These are phyloP conservation scores for Leavenworthia alabamica DNA, from an alignment of 345 rosid genomes.

Conservation along the genomic window DNA sequence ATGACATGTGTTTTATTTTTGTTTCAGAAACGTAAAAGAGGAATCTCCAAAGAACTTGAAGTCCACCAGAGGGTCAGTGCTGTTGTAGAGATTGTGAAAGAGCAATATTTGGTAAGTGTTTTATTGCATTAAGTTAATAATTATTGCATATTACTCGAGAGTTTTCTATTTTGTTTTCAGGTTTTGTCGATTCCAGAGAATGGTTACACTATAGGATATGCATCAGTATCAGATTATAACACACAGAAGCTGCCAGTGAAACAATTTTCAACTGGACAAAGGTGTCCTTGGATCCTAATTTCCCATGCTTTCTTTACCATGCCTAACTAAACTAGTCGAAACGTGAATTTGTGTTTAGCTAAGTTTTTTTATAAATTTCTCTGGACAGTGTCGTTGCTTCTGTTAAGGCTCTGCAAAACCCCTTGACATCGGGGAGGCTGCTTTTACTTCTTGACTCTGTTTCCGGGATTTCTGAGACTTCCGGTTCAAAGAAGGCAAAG, in stretches of 20 bases:
- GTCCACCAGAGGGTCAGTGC: conserved; percentile 69
- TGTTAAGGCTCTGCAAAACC: conserved; percentile 61
- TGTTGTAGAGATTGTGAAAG: conserved; percentile 90
- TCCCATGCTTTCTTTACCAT: neutral
- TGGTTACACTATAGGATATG: conserved; percentile 70
- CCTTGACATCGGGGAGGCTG: conserved; percentile 64
- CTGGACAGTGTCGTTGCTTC: conserved; percentile 63
- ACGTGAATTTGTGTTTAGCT: conserved; percentile 5
- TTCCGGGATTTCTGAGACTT: conserved; percentile 48
- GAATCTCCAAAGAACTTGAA: conserved; percentile 52
- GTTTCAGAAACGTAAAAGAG: conserved; percentile 73
- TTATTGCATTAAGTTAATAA: conserved; percentile 6
- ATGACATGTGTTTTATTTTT: conserved; percentile 11
- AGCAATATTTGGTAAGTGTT: conserved; percentile 77
- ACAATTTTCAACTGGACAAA: conserved; percentile 68
- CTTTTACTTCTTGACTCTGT: conserved; percentile 74
- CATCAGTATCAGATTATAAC: conserved; percentile 75
- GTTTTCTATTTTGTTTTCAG: conserved; percentile 36
- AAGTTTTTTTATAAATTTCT: conserved; percentile 9
- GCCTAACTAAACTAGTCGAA: neutral
- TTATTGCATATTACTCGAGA: conserved; percentile 24
- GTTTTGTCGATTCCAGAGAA: conserved; percentile 81
- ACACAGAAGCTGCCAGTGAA: conserved; percentile 60
- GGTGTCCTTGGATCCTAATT: conserved; percentile 36
- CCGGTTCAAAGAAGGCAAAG: conserved; percentile 73